Evolutionary conservation across 2,329 filamentous ascomycete genomes (phyloP).

Genomic region (Aspergillus bombycis): DNA sequence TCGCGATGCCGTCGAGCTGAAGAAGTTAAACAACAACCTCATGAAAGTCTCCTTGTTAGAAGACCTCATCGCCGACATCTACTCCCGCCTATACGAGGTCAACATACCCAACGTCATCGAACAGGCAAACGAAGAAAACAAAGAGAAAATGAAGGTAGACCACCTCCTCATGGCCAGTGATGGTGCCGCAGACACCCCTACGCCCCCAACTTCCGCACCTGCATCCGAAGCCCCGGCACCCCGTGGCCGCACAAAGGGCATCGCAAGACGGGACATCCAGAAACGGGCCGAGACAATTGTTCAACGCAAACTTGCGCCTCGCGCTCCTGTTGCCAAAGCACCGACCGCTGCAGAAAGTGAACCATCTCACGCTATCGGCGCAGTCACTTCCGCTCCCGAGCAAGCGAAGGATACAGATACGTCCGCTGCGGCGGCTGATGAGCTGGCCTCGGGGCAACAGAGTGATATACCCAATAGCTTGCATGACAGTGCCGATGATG

Average conservation of each 20-base stretch:
- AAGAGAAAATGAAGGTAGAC: slow-evolving; percentile 52
- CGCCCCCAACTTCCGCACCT: slow-evolving; percentile 35
- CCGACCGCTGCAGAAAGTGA: slow-evolving; percentile 29
- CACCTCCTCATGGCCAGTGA: slow-evolving; percentile 48
- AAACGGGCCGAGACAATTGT: slow-evolving; percentile 62
- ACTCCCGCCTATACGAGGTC: slow-evolving; percentile 61
- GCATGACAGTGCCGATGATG: slow-evolving; percentile 68
- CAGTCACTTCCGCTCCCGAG: slow-evolving; percentile 48
- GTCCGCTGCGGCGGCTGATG: slow-evolving; percentile 40
- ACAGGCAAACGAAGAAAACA: slow-evolving; percentile 48
- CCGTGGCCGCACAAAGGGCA: slow-evolving; percentile 56
- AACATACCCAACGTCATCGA: slow-evolving; percentile 44
- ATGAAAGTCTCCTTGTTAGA: slow-evolving; percentile 87
- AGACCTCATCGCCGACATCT: slow-evolving; percentile 90
- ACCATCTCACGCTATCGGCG: slow-evolving; percentile 23
- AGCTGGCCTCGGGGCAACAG: slow-evolving; percentile 44
- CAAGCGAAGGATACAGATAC: slow-evolving; percentile 15
- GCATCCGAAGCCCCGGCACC: slow-evolving; percentile 38
- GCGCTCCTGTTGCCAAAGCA: slow-evolving; percentile 28
- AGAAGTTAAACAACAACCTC: slow-evolving; percentile 80
- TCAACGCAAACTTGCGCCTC: slow-evolving; percentile 40
- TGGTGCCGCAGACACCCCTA: slow-evolving; percentile 32
- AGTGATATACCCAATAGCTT: slow-evolving; percentile 63
- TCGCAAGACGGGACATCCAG: slow-evolving; percentile 62
- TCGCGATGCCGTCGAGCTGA: slow-evolving; percentile 68